A percentile compares a stretch with the other conserved stretches of the same genome.
Conservation (phyloP, 1,139 yeast species). For the Yamadazyma trypodendri region DNA sequence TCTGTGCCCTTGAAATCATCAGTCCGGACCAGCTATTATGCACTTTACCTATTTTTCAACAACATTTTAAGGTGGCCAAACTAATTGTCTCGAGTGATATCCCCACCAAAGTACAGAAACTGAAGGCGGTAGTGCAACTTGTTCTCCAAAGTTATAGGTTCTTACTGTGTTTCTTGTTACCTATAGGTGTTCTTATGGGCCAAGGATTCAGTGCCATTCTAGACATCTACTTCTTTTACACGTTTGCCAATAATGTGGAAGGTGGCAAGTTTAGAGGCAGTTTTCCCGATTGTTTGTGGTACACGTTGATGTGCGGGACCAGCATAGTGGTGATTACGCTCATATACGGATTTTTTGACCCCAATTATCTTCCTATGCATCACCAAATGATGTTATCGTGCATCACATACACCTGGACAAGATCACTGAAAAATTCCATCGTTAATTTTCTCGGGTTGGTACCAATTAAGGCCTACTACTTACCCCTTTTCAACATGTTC, state of each 20-base stretch:
- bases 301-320: constrained; percentile 49
- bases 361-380: constrained; percentile 23
- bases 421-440: constrained; percentile 48
- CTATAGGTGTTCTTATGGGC: constrained; percentile 30
- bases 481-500: constrained; percentile 56
- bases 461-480: constrained; percentile 57
- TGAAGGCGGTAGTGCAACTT: background rate
- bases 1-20: constrained; percentile 21
- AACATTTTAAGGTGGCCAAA: background rate
- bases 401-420: constrained; percentile 60
- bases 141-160: constrained; percentile 41
- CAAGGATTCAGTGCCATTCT: constrained; percentile 47
- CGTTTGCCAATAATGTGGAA: constrained; percentile 57
- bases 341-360: constrained; percentile 25
- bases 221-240: constrained; percentile 57
- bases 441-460: constrained; percentile 53
- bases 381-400: constrained; percentile 49
- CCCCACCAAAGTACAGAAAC: background rate
- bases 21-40: constrained; percentile 9
- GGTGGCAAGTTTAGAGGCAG: constrained; percentile 50
- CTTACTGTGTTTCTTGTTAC: constrained; percentile 50
- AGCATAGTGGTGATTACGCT: constrained; percentile 35
- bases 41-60: constrained; percentile 2
- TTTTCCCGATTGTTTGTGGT: constrained; percentile 58
- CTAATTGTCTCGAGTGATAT: background rate